phyloP scores from a whole-genome alignment of 2,329 filamentous ascomycete species.

The Endoconidiophora polonica region DNA sequence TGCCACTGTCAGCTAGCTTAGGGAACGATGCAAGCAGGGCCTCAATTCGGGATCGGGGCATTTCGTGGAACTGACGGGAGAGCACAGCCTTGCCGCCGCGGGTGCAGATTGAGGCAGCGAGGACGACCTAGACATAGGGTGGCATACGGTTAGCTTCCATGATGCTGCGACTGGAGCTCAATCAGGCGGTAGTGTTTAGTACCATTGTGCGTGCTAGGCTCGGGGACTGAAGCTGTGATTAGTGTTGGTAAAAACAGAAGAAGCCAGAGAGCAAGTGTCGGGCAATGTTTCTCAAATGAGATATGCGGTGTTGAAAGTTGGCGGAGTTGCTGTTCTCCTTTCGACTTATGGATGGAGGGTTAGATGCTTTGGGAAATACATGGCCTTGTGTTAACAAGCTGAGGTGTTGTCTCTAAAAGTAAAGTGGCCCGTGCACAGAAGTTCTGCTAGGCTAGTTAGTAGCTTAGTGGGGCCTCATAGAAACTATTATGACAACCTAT shows the following conservation, averaged over 20 bases:
- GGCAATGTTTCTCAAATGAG: neutral
- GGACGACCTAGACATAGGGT: constrained; percentile 55
- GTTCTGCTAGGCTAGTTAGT: neutral
- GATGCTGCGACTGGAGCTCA: neutral
- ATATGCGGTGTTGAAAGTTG: neutral
- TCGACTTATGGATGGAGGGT: constrained; percentile 1
- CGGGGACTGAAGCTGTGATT: neutral
- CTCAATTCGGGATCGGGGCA: constrained; percentile 92
- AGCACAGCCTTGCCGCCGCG: constrained; percentile 95
- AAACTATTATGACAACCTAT: no score
- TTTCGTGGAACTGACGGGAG: constrained; percentile 94
- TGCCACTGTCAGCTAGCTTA: constrained; percentile 88
- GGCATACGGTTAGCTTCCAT: neutral
- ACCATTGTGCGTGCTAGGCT: constrained; percentile 5
- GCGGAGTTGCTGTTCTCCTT: constrained; percentile 3
- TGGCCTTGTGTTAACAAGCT: constrained; percentile 13
- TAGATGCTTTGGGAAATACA: constrained; percentile 5
- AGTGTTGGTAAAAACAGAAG: neutral
- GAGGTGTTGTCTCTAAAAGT: constrained; percentile 12
- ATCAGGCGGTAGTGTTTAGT: neutral
- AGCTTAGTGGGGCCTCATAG: constrained; percentile 7
- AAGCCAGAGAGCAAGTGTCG: neutral
- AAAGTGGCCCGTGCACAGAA: constrained; percentile 8
- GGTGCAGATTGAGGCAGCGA: constrained; percentile 97
- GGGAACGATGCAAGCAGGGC: constrained; percentile 92